Evolutionary conservation across 2,329 filamentous ascomycete genomes (phyloP), one percentile per base, ranked within the genome.

Genomic region (Pseudocercospora fijiensis): DNA sequence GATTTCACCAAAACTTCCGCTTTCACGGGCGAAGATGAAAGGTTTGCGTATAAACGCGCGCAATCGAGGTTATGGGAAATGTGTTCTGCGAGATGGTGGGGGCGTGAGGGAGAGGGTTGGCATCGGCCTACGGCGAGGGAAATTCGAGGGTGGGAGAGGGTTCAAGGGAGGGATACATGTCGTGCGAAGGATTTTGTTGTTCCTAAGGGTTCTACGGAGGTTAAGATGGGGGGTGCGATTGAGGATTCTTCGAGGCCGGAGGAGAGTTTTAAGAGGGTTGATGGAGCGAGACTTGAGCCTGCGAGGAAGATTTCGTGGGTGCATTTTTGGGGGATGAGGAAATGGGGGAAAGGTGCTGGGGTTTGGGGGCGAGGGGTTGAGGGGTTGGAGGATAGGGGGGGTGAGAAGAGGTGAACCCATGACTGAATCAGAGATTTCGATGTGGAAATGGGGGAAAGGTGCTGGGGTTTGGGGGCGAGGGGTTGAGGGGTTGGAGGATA

Each of bases 21-120:
- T 0, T 90, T 94, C 71, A 93, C 89, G 0, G 91, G 91, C 11
- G 89, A 93, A 74, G 91, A 94, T 74, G 90, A 94, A 75, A 82
- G 86, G 11, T 95, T 95, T 74, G 90, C 90, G 0, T 93, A 92
- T 70, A 91, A 91, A 76, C 83, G 91, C 24, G 91, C 90, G 1
- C 82, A 86, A 49, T 91, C 88, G 68, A 81, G 91, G n/a, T 78
- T 95, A 2, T 95, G 90, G 90, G 90, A 95, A 77, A 86, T 95
- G 74, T 94, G 90, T 75, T 86, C 89, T 18, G 81, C 80, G 41
- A 80, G 84, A 65, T 94, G 90, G 90, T 91, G 91, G 79, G 82
- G 82, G 2, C 78, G 89, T 53, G 79, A 78, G 3, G 84, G 83
- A 3, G 78, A 81, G 6, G 81, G 77, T 7, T 93, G 90, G 90